Evolutionary conservation across 257 asterid species (phyloP).

Genomic region (Schizonepeta tenuifolia): DNA sequence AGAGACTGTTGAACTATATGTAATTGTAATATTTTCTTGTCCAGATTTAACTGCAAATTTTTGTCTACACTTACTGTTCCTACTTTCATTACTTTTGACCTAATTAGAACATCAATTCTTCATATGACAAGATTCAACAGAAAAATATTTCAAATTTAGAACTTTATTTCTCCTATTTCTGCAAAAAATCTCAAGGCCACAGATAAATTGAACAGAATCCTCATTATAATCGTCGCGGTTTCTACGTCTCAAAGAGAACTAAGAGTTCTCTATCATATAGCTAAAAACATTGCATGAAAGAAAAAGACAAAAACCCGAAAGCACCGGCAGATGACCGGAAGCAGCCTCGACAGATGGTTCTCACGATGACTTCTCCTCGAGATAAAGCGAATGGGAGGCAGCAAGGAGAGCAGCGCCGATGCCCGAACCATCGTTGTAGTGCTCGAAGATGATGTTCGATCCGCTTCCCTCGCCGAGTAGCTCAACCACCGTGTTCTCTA

Average conservation of each 20-base stretch:
- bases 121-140: not conserved
- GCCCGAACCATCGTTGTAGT: constrained; percentile 87
- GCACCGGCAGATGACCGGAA: not conserved
- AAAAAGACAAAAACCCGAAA: not conserved
- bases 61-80: not conserved
- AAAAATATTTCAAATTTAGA: not conserved
- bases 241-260: constrained; percentile 9
- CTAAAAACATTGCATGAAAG: not conserved
- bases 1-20: constrained; percentile 28
- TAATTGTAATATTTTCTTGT: constrained; percentile 33
- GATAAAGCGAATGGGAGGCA: constrained; percentile 75
- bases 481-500: constrained; percentile 62
- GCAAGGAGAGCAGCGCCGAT: constrained; percentile 92
- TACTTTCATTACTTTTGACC: constrained; percentile 2
- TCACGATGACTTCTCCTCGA: constrained; percentile 35
- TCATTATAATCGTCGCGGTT: not conserved
- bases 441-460: constrained; percentile 54
- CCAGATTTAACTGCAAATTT: constrained; percentile 18
- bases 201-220: not conserved
- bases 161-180: constrained; percentile 13
- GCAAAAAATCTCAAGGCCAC: not conserved
- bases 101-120: not conserved
- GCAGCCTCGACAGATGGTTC: not conserved
- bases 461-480: constrained; percentile 56
- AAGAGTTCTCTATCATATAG: not conserved